Base-by-base conservation (phyloP, 306 rosid genomes). In the Castanea crenata region DNA sequence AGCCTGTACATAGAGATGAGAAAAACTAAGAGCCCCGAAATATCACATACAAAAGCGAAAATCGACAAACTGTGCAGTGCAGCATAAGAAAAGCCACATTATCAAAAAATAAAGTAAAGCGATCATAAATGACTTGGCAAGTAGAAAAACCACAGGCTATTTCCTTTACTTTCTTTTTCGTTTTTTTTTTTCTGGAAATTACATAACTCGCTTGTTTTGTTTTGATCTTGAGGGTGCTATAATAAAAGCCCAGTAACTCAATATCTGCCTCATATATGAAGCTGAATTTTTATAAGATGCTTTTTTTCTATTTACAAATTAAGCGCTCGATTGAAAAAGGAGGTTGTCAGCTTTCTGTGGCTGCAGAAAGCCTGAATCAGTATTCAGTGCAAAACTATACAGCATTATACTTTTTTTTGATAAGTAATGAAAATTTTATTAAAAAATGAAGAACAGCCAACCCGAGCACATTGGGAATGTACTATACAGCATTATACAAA, bases 1-100 rank as follows among this genome's bases (percentile, higher is more conserved):
- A 88, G 99, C 96, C 99, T 96, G 90, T 54, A 29, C 27, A 67
- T 61, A 54, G 32, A 49, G 23, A 79, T 52, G 79, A 72, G 56
- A 67, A 51, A 65, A 75, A 32, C 19, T 68, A 25, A 69, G 73
- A 79, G 16, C 21, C 58, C 13, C 8, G 1, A 31, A 49, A 64
- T 31, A 64, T 67, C 35, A 67, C 18, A 2, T 4, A n/a, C 16
- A 23, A 19, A 34, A 19, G 52, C 3, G 1, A 67, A 35, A 31
- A 19, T 35, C 18, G 10, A 25, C 52, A 35, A 67, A 63, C 51
- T 34, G 13, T 18, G 51, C 72, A 31, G 21, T 18, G 51, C 72
- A 64, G 21, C 46, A 29, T 16, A 31, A 29, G 46, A 32, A 31
- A 31, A 64, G 32, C 21, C 6, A 18, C 13, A 7, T 64, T 19